Conservation (phyloP, 2,329 filamentous ascomycete genomes). For the Pseudogymnoascus sp. region DNA sequence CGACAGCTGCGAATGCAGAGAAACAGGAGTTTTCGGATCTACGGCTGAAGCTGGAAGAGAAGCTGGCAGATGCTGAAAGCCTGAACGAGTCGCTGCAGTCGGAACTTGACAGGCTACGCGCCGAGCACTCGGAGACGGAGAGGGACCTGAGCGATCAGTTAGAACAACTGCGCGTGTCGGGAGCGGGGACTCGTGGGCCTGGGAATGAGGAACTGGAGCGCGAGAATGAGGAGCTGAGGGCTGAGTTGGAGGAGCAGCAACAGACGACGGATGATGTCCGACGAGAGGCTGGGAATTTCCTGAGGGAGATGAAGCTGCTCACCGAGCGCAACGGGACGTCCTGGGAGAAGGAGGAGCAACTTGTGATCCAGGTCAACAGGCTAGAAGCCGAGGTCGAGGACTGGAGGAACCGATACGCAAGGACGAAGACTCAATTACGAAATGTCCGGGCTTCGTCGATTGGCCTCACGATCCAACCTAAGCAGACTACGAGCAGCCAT, state of each 20-base stretch:
- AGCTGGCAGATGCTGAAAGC: constrained; percentile 64
- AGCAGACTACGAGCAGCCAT: constrained; percentile 58
- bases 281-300: constrained; percentile 70
- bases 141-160: constrained; percentile 57
- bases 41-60: constrained; percentile 60
- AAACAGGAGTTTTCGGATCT: constrained; percentile 64
- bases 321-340: constrained; percentile 72
- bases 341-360: constrained; percentile 72
- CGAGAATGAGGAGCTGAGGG: constrained; percentile 62
- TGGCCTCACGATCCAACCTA: constrained; percentile 58
- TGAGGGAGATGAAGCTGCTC: constrained; percentile 81
- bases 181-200: constrained; percentile 24
- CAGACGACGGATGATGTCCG: constrained; percentile 80
- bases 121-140: constrained; percentile 57
- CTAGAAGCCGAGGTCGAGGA: constrained; percentile 78
- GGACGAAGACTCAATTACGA: constrained; percentile 78
- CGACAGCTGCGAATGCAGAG: constrained; percentile 48
- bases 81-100: constrained; percentile 72
- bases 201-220: constrained; percentile 47
- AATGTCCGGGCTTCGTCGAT: constrained; percentile 73
- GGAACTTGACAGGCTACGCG: constrained; percentile 67
- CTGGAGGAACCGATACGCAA: constrained; percentile 86
- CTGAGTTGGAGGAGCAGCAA: constrained; percentile 63
- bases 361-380: constrained; percentile 65
- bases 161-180: constrained; percentile 39